Evolutionary conservation across 305 asterid species (phyloP), one percentile per base, ranked within the genome.

Genomic region (Galium porrigens): DNA sequence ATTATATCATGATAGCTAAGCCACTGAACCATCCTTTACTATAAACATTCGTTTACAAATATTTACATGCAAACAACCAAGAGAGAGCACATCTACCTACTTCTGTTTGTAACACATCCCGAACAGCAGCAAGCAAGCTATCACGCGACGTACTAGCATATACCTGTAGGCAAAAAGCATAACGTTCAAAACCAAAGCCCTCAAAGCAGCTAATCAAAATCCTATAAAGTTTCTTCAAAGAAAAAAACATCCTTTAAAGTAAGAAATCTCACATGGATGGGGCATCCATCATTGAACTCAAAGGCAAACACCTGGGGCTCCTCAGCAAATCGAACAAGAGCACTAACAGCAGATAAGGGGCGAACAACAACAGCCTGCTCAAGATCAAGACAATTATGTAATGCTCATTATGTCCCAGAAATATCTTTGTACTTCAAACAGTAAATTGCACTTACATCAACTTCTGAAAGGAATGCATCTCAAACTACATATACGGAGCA

Each of bases 241-340:
- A n/a, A 27, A 27, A 27, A 27, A 22, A 22, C 0, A 27, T 27
- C 30, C 61, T 57, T 46, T 54, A 33, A 69, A 68, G 63, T 53
- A 78, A 69, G 48, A 70, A 72, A 60, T 33, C 96, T 78, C 80
- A 94, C 99, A 60, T 89, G 95, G 71, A 87, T 84, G 56, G 99
- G 97, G 71, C 97, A 89, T 73, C 99, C 99, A 80, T 94, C 99
- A 80, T 80, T 86, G 78, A 86, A 94, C 77, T 94, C 99, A 76
- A 94, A 77, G 72, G 96, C 99, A 72, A 94, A 94, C 99, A 89
- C 86, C 83, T 94, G 99, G 67, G 99, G 99, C 89, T 94, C 99
- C 89, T 94, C 99, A 60, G 95, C 86, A 81, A 88, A 89, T 65
- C 96, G 91, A 79, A 94, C 99, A 76, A 94, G 99, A 73, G 95